These are phyloP conservation scores for Eucalyptus victrix DNA, from an alignment of 345 rosid genomes.

Conservation along the genomic window DNA sequence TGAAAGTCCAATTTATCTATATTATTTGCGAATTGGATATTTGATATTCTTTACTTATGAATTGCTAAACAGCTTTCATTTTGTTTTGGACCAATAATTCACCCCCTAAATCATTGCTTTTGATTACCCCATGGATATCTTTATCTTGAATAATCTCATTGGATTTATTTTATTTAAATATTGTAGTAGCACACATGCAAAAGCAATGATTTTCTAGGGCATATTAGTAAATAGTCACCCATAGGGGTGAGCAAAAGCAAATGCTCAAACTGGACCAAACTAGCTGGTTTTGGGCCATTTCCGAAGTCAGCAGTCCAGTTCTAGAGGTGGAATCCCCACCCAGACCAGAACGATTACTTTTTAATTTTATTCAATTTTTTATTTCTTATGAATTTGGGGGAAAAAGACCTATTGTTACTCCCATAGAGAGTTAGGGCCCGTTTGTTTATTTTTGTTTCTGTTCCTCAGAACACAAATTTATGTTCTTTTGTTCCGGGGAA, in stretches of 20 bases:
- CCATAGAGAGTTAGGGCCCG: no score
- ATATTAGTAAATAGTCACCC: background rate
- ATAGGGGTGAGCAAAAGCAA: background rate
- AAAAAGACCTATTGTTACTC: background rate
- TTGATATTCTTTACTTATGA: background rate
- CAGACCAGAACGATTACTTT: accelerated
- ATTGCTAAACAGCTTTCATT: background rate
- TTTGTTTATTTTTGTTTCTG: no score
- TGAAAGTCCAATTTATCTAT: background rate
- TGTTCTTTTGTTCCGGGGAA: no score
- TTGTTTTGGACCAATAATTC: background rate
- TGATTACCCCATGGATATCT: background rate
- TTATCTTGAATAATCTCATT: background rate
- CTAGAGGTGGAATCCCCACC: background rate
- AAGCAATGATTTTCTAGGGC: background rate
- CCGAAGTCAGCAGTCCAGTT: accelerated
- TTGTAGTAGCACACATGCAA: background rate
- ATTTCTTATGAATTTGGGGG: background rate
- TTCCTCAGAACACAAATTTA: no score
- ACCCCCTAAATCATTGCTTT: background rate
- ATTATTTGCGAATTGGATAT: background rate
- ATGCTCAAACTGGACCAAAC: accelerated
- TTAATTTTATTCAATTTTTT: no score
- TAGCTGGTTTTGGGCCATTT: accelerated
- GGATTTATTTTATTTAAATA: background rate